phyloP scores from a whole-genome alignment of 176 grass and related monocot genomes.

The Oryza nivara region DNA sequence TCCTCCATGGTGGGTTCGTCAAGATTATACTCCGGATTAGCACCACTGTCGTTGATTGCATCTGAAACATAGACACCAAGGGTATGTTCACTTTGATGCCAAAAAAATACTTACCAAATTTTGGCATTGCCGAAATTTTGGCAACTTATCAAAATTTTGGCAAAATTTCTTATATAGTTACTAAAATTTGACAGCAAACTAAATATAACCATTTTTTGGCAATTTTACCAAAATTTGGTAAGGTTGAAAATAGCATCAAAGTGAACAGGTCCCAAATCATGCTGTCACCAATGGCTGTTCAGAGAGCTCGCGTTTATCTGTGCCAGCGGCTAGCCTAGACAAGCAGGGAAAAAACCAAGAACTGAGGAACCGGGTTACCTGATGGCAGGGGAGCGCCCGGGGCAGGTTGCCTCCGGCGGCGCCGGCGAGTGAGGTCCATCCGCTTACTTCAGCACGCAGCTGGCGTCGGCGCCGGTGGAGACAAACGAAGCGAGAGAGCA shows the following conservation, averaged over 20 bases:
- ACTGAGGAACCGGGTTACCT: background rate
- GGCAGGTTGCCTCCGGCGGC: background rate
- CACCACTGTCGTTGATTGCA: background rate
- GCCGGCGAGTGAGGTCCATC: background rate
- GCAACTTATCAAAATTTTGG: no score
- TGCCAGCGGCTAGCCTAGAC: background rate
- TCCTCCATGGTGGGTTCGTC: constrained; percentile 62
- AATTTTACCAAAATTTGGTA: no score
- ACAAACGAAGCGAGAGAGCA: background rate
- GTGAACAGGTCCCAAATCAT: background rate
- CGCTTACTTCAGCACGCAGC: background rate
- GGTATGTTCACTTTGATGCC: no score
- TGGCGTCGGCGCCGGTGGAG: background rate
- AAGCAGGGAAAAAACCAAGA: background rate
- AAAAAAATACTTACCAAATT: no score
- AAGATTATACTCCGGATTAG: constrained; percentile 30
- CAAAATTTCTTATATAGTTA: no score
- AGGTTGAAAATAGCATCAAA: no score
- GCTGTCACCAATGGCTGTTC: background rate
- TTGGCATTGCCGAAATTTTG: no score
- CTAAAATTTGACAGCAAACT: no score
- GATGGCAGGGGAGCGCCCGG: background rate
- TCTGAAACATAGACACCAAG: background rate
- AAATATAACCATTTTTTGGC: no score
- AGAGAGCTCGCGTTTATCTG: background rate